Base-by-base conservation (phyloP, 164 flowering plant species). In the Aristolochia fimbriata region DNA sequence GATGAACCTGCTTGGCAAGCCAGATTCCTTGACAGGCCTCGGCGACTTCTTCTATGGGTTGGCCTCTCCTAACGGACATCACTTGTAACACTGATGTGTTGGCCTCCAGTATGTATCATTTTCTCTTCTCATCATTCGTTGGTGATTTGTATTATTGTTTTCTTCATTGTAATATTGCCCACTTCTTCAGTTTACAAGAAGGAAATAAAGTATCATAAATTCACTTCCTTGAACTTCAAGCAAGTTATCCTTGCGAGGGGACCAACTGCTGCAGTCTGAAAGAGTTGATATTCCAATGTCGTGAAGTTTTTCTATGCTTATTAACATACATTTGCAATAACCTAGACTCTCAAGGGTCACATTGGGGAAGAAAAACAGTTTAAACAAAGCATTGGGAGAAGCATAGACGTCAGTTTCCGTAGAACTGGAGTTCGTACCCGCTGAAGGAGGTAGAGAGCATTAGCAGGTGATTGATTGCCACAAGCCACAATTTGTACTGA, bases 1-100 rank as follows among this genome's bases (percentile, higher is more conserved):
- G 95, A 86, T 53, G 98, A 88, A 72, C 91, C 98, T 22, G 88
- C 96, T 23, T 85, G 92, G 95, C 86, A 87, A 74, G 95, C 98
- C 43, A 77, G 96, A 76, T 91, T 80, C 69, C 76, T 88, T 3
- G 87, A 82, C 56, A 82, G 95, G 16, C 91, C 95, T 0, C 64
- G 86, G 33, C 78, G 96, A 58, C 61, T 82, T 63, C 85, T 91
- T 60, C 65, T 91, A 49, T 88, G 98, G 98, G 58, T 65, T 2
- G 87, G 76, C 68, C 73, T 88, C 56, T 69, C 88, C 24, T 25
- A 43, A 12, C 1, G 2, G 53, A 0, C 53, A 19, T 19, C 4
- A 50, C 20, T 17, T 15, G 51, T 50, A 50, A 50, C 21, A 19
- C 6, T 8, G 20, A 50, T 50, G 6, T 50, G 6, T 22, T 17